A percentile compares a stretch with the other conserved stretches of the same genome.
Conservation (phyloP, 2,329 filamentous ascomycete genomes). For the Arthrobotrys megalospora region DNA sequence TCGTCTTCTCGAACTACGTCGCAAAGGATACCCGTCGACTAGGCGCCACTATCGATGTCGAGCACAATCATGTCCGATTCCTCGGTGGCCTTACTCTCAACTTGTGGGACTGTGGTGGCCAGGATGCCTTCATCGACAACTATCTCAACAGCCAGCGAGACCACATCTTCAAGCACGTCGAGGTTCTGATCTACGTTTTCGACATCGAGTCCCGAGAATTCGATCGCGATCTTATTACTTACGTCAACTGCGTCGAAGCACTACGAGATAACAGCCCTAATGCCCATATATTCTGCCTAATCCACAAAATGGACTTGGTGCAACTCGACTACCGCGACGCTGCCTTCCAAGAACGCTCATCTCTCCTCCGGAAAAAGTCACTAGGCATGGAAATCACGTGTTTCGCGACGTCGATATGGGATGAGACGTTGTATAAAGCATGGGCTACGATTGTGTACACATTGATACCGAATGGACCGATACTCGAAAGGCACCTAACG, state of each 20-base stretch:
- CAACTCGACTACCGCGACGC: slow-evolving; percentile 82
- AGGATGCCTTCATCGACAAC: slow-evolving; percentile 99
- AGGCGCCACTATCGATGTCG: slow-evolving; percentile 97
- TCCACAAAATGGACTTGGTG: slow-evolving; percentile 99
- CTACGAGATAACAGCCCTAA: slow-evolving; percentile 85
- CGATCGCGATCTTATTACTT: slow-evolving; percentile 91
- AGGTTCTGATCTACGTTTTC: slow-evolving; percentile 98
- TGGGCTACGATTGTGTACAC: slow-evolving; percentile 99
- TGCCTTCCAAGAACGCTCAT: slow-evolving; percentile 83
- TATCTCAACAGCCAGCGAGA: slow-evolving; percentile 95
- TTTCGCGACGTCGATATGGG: slow-evolving; percentile 98
- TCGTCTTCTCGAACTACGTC: slow-evolving; percentile 99
- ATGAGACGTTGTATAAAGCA: slow-evolving; percentile 96
- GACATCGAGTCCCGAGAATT: slow-evolving; percentile 97
- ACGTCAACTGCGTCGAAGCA: slow-evolving; percentile 89
- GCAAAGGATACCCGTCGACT: slow-evolving; percentile 93
- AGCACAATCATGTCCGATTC: slow-evolving; percentile 98
- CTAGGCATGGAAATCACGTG: slow-evolving; percentile 79
- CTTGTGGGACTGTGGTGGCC: slow-evolving; percentile 97
- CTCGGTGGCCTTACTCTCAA: slow-evolving; percentile 97
- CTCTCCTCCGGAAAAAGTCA: slow-evolving; percentile 69
- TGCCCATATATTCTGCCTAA: slow-evolving; percentile 91
- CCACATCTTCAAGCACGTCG: slow-evolving; percentile 96
- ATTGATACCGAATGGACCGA: slow-evolving; percentile 90
- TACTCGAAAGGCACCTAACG: slow-evolving; percentile 88